Conservation (phyloP, 2,329 filamentous ascomycete genomes). For the Neofusicoccum cordaticola region DNA sequence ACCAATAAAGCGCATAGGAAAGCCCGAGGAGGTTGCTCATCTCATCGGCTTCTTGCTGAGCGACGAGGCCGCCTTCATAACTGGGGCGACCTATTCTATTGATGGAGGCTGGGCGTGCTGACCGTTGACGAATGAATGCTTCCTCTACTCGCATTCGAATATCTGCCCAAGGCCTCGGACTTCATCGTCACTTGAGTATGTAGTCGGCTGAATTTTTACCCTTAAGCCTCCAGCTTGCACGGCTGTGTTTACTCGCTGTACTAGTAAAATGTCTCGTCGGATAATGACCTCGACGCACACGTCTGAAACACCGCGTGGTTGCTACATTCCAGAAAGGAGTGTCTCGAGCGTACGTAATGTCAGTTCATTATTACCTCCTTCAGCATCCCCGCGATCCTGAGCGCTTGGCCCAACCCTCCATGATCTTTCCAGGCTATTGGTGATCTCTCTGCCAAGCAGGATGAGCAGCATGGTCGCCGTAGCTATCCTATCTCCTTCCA, state of each 20-base stretch:
- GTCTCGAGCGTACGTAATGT: background rate
- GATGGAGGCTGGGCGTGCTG: constrained; percentile 36
- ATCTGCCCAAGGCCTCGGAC: no score
- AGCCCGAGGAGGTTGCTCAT: constrained; percentile 33
- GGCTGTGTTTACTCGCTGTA: no score
- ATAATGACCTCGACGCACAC: background rate
- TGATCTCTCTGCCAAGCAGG: background rate
- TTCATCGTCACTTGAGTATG: no score
- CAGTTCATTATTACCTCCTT: background rate
- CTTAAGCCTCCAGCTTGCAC: background rate
- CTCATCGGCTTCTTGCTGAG: constrained; percentile 43
- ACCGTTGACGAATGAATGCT: background rate
- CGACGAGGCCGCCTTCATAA: constrained; percentile 43
- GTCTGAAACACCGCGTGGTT: background rate
- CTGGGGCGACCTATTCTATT: constrained; percentile 39
- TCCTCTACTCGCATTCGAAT: background rate
- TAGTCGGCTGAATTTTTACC: background rate
- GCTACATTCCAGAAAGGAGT: background rate
- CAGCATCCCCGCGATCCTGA: background rate
- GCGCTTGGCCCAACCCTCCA: background rate
- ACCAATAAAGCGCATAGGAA: constrained; percentile 16
- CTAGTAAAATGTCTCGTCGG: no score
- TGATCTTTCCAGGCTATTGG: background rate
- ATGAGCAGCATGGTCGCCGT: background rate
- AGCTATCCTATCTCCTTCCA: background rate